Evolutionary conservation across 371 early-diverging fungal genomes (phyloP), one percentile per base, ranked within the genome.

Genomic region (Batkoa obscura): DNA sequence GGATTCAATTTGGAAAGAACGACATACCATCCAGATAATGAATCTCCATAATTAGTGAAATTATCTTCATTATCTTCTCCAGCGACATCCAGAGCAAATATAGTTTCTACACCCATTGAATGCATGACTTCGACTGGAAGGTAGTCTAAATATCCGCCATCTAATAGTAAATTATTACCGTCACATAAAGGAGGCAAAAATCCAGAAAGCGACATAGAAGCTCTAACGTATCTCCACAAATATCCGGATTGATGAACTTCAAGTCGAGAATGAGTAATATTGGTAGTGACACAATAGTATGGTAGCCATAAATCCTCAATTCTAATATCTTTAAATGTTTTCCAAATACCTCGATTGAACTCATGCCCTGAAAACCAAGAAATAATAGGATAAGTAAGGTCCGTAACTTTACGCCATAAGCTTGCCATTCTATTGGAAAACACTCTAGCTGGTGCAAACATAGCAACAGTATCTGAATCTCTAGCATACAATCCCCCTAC

Each of bases 71-170:
- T 15, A 60, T 94, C 92, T 61, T 94, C 86, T 48, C 84, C 88
- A n/a, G 74, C 78, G 61, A 76, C 98, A 71, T 99, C 99, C 0
- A 99, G 85, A 0, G 98, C 97, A 71, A 99, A 89, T 49, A 98
- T 86, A 45, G 84, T 86, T 56, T 88, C 75, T 2, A 95, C 98
- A 0, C 97, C 96, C 61, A 91, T 72, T 30, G 72, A 72, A 58
- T 85, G 76, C 83, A 98, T 94, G 10, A 94, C 79, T 12, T 17
- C 3, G 17, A 91, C 98, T 0, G 99, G 99, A 59, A 99, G 71
- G 69, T 98, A 98, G 71, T 99, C 97, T 73, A 94, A 76, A 67
- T 99, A 99, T 0, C 99, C 99, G 52, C 99, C 99, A 68, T 99
- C 99, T 4, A 99, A 80, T n/a, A 99, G 72, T 82, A 97, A 77